Base-by-base conservation (phyloP, 2,329 filamentous ascomycete genomes). In the Xylariomycetidae sp. region DNA sequence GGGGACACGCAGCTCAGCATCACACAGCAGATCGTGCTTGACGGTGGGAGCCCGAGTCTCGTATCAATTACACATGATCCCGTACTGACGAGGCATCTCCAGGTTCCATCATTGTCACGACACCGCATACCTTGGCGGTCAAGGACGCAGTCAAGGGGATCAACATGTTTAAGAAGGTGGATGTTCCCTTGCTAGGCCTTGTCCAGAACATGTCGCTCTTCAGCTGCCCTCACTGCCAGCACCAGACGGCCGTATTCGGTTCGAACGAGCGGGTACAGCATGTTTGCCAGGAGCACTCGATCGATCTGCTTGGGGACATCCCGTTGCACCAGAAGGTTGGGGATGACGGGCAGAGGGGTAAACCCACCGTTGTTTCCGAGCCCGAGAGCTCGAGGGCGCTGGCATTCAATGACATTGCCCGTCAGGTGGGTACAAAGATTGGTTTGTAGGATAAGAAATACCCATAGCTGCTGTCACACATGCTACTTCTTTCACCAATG, bases 1-100 rank as follows among this genome's bases (percentile, higher is more conserved):
- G 92, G 92, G 16, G 92, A 98, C 53, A 90, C 90, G 1, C 92
- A 98, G 55, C 70, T 98, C 45, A 95, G 87, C n/a, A 92, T 98
- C 40, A 90, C 87, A 12, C 92, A 98, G 58, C 90, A 95, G 62
- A 72, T 98, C 9, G 69, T 85, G n/a, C 67, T 98, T 3, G 85
- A 93, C 48, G 90, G 88, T 71, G 64, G 14, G 7, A 15, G 13
- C 4, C 15, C 28, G 10, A 20, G 5, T 8, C 4, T 5, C n/a
- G 14, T 9, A 10, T 10, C 1, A 14, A 12, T 18, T 4, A 28
- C 12, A 16, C 13, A 4, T 5, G 15, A n/a, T 19, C 17, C 10
- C 6, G n/a, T 27, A 24, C 39, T 52, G 22, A 50, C 31, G 19
- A 6, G 3, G 9, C 13, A 6, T 23, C 9, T 3, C 5, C 32